Base-by-base conservation (phyloP, 805 yeast genomes). In the Candida ficus region DNA sequence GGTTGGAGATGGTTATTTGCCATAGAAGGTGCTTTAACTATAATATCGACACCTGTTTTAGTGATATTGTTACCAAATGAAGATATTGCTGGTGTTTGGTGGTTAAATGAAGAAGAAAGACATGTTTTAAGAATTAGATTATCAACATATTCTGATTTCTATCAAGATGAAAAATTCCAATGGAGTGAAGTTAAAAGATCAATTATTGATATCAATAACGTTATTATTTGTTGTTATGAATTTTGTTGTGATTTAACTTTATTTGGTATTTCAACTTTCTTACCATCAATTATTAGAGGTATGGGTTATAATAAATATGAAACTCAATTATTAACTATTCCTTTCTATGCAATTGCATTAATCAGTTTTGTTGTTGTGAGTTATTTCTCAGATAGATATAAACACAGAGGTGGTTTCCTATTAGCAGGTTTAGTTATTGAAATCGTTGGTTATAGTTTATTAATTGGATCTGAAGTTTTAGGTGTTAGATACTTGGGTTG, bases 1-100 rank as follows among this genome's bases (percentile, higher is more conserved):
- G 75, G 74, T 10, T 75, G 77, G 76, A 64, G 73, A 50, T 75
- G 72, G 62, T 59, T 75, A 20, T 75, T 63, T 46, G 65, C 75
- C 7, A 62, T 75, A 20, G 80, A 75, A 53, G 77, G 80, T 31
- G 57, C 66, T 0, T 57, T 73, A 12, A 66, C 76, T 1, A 45
- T 65, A 16, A 52, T 66, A 4, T 62, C 62, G 12, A 61, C 62
- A 5, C 68, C 71, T 7, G 47, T 65, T 1, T 43, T 65, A 4
- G 45, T 54, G 5, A 48, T 56, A 14, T 56, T 67, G 22, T 47
- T 74, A 19, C 73, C 75, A n/a, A 67, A 64, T 46, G 58, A 63
- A 11, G 33, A 39, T 28, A 54, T 66, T 14, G 60, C 60, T 8
- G 58, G 61, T 4, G 57, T 64, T 1, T 67, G 71, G 61, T 64